phyloP scores from a whole-genome alignment of 75 land plant genomes.

The Cryptomeria japonica region DNA sequence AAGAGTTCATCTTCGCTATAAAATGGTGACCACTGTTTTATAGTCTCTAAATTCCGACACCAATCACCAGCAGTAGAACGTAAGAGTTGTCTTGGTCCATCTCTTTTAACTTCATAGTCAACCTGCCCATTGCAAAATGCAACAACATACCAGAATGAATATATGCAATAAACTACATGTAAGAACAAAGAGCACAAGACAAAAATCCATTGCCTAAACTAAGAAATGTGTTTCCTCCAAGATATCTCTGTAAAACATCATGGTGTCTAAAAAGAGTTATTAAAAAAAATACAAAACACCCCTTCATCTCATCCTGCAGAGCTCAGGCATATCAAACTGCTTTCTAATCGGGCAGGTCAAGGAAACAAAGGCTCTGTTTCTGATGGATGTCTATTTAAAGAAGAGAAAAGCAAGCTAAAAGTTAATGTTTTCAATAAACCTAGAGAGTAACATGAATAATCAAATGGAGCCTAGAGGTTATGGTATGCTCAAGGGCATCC shows the following conservation, averaged over 20 bases:
- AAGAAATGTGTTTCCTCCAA: neutral
- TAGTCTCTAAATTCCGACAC: conserved; percentile 55
- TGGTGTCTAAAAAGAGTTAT: neutral
- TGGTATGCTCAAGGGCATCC: too few species aligned
- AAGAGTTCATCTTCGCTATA: conserved; percentile 55
- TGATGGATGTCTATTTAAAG: too few species aligned
- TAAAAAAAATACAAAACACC: too few species aligned
- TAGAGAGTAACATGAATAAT: too few species aligned
- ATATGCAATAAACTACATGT: neutral
- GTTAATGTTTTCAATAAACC: too few species aligned
- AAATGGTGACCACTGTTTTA: conserved; percentile 73
- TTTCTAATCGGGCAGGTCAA: too few species aligned
- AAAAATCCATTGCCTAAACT: neutral
- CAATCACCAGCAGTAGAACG: conserved; percentile 44
- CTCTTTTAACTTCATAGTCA: conserved; percentile 54
- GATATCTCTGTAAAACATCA: neutral
- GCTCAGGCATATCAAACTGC: too few species aligned
- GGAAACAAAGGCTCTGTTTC: too few species aligned
- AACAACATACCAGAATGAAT: neutral
- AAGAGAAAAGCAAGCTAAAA: too few species aligned
- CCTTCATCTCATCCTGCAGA: too few species aligned
- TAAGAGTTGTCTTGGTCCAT: conserved; percentile 32
- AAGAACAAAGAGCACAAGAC: neutral
- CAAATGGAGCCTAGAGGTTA: too few species aligned
- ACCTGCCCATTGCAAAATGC: conserved; percentile 29